These are phyloP conservation scores for Skeletonema menzelii DNA, from an alignment of 108 stramenopile genomes.

Conservation along the genomic window DNA sequence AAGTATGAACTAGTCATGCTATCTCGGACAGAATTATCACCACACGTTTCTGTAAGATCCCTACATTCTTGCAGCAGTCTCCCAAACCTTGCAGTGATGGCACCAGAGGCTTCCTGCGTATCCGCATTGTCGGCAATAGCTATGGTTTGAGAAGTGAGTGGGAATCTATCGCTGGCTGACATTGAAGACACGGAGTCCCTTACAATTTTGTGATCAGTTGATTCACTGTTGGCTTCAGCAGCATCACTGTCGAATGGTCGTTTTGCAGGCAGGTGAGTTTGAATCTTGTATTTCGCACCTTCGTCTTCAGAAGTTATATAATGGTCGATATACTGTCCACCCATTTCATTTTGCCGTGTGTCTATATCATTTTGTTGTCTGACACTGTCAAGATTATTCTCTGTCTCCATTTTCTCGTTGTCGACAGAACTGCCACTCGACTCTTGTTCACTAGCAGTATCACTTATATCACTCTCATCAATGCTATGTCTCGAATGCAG, in stretches of 20 bases:
- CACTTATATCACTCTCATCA: background rate
- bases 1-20: background rate
- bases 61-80: constrained; percentile 42
- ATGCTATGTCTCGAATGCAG: background rate
- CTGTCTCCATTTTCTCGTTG: background rate
- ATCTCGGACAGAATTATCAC: background rate
- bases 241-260: background rate
- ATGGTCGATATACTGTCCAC: background rate
- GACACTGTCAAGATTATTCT: background rate
- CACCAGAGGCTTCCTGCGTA: constrained; percentile 1
- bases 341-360: background rate
- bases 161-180: background rate
- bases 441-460: background rate
- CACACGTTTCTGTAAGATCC: constrained; percentile 31
- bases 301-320: background rate
- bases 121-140: constrained; percentile 5
- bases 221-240: background rate
- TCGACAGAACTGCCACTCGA: background rate
- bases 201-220: background rate
- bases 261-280: background rate
- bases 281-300: background rate
- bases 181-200: background rate
- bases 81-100: constrained; percentile 32
- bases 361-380: background rate
- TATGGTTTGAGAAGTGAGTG: background rate